Percentiles rank a stretch among this genome's conserved stretches.
These are phyloP conservation scores for Cydonia oblonga DNA, from an alignment of 331 rosid species.

Conservation along the genomic window DNA sequence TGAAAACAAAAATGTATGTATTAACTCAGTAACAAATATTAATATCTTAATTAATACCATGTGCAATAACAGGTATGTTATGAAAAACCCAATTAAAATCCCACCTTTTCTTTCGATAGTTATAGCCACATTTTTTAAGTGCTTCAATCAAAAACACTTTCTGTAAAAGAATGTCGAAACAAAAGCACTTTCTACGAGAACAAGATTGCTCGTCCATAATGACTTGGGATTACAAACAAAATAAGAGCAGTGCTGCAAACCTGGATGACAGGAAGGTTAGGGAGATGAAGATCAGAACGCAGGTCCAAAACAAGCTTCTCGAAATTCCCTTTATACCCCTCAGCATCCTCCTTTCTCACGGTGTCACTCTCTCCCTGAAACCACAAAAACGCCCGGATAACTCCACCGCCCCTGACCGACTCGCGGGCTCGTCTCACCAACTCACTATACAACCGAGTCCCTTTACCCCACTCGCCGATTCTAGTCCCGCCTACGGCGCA, in stretches of 20 bases:
- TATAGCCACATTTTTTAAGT: too few species aligned
- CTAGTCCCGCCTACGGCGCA: slow-evolving; percentile 65
- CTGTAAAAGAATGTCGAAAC: too few species aligned
- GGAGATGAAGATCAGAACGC: slow-evolving; percentile 29
- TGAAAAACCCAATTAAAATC: too few species aligned
- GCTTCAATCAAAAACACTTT: too few species aligned
- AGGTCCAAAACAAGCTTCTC: slow-evolving; percentile 28
- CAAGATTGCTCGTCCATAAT: too few species aligned
- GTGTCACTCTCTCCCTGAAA: slow-evolving; percentile 68
- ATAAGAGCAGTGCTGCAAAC: slow-evolving; percentile 2
- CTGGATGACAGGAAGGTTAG: slow-evolving; percentile 46
- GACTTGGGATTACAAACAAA: too few species aligned
- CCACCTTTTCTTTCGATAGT: too few species aligned
- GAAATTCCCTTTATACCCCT: slow-evolving; percentile 21
- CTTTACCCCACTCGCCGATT: slow-evolving; percentile 43
- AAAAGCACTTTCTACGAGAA: too few species aligned
- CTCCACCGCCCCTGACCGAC: slow-evolving; percentile 25
- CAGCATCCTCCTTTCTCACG: slow-evolving; percentile 28
- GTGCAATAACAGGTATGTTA: too few species aligned
- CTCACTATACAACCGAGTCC: slow-evolving; percentile 23
- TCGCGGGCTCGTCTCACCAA: slow-evolving; percentile 26
- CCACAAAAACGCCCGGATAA: slow-evolving; percentile 45
- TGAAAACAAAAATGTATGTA: too few species aligned
- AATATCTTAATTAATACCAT: too few species aligned
- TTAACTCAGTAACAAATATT: too few species aligned